Evolutionary conservation across 495 filamentous ascomycete genomes (phyloP), one percentile per base, ranked within the genome.

Genomic region (Aspergillus kassunensis): DNA sequence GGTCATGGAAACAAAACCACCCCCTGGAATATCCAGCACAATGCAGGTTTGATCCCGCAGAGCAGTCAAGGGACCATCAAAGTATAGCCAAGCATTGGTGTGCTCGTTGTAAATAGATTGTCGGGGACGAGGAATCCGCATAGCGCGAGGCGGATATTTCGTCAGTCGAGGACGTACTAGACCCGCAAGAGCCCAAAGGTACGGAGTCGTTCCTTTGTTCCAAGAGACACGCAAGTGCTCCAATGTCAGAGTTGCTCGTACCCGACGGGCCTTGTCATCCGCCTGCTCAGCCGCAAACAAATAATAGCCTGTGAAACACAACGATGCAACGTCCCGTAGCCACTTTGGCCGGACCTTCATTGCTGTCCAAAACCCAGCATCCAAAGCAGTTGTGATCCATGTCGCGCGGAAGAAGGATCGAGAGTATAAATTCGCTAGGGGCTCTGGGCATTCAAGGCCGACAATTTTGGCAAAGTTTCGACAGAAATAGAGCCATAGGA

Each of bases 311-410:
- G 84, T 86, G 63, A 96, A 97, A 19, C 88, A 75, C 18, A 98
- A 76, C 54, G 87, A 90, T 4, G 84, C 80, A 13, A 95, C 61
- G 64, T 97, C 91, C 20, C 89, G 78, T 15, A 95, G 62, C 86
- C 87, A 90, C 59, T 89, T 91, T 47, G 76, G 80, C 40, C 79
- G 80, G 44, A 98, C 88, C 48, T 83, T 86, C 93, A 98, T 98
- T 5, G 93, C 95, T 0, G 90, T 95, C 93, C 93, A 98, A 67
- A 96, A 98, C 0, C 93, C 93, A 9, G 93, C 93, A 64, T 98
- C 93, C 50, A 98, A 67, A 0, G 90, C 93, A 0, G 93, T 98
- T 33, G 92, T 86, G 19, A 96, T 82, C 93, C 92, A 97, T 74
- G 93, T 97, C 61, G 93, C 95, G 41, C 95, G 85, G 70, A 97